Evolutionary conservation across 1,284 basidiomycete genomes (phyloP).

Genomic region (Irpex sp.): DNA sequence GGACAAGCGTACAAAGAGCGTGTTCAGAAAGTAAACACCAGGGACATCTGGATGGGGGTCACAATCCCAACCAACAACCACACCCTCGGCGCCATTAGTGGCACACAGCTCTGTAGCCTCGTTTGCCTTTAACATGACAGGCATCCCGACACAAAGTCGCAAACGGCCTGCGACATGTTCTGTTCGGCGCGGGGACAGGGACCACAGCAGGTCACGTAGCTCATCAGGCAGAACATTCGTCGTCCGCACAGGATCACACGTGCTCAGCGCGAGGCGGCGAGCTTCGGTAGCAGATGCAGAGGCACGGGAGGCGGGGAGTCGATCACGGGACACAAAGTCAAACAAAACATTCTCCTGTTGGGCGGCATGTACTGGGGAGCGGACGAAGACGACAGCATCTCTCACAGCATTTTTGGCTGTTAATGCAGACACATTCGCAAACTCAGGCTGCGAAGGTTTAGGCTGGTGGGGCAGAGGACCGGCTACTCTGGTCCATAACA

Average conservation of each 20-base stretch:
- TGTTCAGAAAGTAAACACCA: not conserved
- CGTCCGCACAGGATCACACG: not conserved
- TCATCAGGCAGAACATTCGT: not conserved
- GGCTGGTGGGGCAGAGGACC: not conserved
- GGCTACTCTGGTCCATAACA: not conserved
- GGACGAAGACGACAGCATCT: not conserved
- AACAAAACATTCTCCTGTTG: not conserved
- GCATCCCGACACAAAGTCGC: conserved; percentile 32
- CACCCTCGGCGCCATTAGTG: conserved; percentile 35
- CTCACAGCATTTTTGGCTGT: not conserved
- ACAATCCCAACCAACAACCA: conserved; percentile 27
- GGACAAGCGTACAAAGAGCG: not conserved
- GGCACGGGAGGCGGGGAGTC: not conserved
- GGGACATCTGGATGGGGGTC: not conserved
- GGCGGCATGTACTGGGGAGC: not conserved
- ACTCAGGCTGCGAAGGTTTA: not conserved
- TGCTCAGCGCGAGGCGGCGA: not conserved
- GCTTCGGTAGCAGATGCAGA: not conserved
- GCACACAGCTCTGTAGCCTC: conserved; percentile 32
- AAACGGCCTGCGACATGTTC: conserved; percentile 9
- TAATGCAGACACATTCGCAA: not conserved
- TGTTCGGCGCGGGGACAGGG: not conserved
- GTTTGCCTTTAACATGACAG: conserved; percentile 33
- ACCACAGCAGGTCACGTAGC: not conserved
- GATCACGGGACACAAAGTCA: not conserved